A percentile compares a stretch with the other conserved stretches of the same genome.
Conservation (phyloP, 129 eudicot species). For the Lactuca sativa region DNA sequence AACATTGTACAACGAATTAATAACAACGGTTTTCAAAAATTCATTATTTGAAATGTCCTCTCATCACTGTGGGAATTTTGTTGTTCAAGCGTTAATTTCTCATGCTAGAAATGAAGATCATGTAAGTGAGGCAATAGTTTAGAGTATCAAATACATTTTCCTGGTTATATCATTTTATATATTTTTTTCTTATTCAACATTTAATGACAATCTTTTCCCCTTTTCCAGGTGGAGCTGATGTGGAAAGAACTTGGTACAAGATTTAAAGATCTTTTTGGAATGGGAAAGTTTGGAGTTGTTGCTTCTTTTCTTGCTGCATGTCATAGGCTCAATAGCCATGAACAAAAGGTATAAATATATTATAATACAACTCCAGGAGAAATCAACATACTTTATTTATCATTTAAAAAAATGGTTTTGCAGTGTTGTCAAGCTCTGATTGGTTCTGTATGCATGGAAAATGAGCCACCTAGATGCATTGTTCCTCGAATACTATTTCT, state of each 20-base stretch:
- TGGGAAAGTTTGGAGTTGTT: constrained; percentile 89
- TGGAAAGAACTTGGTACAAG: constrained; percentile 78
- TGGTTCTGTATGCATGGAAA: constrained; percentile 59
- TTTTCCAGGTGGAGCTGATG: constrained; percentile 58
- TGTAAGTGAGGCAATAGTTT: constrained; percentile 43
- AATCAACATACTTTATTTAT: not conserved
- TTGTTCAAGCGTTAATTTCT: constrained; percentile 82
- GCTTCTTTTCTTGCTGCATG: constrained; percentile 86
- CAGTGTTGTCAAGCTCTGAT: constrained; percentile 94
- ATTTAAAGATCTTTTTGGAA: constrained; percentile 67
- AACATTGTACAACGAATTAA: constrained; percentile 51
- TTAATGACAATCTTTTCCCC: not conserved
- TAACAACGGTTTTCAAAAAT: constrained; percentile 53
- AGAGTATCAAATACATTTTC: not conserved
- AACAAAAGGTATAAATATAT: constrained; percentile 46
- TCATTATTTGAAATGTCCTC: constrained; percentile 67
- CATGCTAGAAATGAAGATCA: constrained; percentile 67
- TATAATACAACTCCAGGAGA: not conserved
- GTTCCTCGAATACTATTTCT: constrained; percentile 73
- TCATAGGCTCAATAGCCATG: constrained; percentile 69
- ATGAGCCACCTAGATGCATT: constrained; percentile 70
- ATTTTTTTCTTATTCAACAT: not conserved
- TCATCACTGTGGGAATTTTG: constrained; percentile 82
- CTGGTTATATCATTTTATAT: not conserved
- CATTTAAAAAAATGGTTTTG: constrained; percentile 4